phyloP scores from a whole-genome alignment of 495 filamentous ascomycete genomes.

The Trypethelium eluteriae region DNA sequence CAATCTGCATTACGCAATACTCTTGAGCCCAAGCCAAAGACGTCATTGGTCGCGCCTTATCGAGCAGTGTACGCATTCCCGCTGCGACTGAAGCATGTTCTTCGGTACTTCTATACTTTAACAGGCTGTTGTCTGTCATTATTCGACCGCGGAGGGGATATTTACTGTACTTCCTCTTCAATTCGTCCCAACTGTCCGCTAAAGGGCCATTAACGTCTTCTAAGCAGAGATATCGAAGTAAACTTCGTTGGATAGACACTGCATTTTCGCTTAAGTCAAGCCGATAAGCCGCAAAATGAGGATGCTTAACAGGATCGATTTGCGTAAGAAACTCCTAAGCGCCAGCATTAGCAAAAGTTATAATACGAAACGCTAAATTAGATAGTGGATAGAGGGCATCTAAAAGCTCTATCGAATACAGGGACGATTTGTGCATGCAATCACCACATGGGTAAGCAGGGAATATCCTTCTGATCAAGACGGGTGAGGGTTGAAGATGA shows the following conservation, averaged over 20 bases:
- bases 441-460: no score
- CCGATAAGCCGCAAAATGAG: slow-evolving; percentile 14
- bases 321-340: slow-evolving; percentile 29
- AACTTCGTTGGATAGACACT: slow-evolving; percentile 13
- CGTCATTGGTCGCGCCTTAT: neutral
- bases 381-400: neutral
- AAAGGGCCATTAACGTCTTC: slow-evolving; percentile 10
- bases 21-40: slow-evolving; percentile 3
- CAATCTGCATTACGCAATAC: neutral
- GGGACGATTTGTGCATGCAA: no score
- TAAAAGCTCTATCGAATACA: no score
- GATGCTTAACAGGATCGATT: slow-evolving; percentile 10
- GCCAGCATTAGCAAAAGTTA: slow-evolving; percentile 11
- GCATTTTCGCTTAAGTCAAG: neutral
- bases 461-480: no score
- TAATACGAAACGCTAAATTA: neutral
- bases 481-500: no score
- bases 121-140: neutral
- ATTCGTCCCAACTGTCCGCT: neutral
- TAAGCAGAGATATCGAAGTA: slow-evolving; percentile 21
- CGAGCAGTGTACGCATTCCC: neutral
- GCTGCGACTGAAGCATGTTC: no score
- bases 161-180: slow-evolving; percentile 4
- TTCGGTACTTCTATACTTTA: neutral
- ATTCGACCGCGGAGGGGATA: neutral